phyloP scores from a whole-genome alignment of 2,329 filamentous ascomycete genomes.

The Fusarium sp. region DNA sequence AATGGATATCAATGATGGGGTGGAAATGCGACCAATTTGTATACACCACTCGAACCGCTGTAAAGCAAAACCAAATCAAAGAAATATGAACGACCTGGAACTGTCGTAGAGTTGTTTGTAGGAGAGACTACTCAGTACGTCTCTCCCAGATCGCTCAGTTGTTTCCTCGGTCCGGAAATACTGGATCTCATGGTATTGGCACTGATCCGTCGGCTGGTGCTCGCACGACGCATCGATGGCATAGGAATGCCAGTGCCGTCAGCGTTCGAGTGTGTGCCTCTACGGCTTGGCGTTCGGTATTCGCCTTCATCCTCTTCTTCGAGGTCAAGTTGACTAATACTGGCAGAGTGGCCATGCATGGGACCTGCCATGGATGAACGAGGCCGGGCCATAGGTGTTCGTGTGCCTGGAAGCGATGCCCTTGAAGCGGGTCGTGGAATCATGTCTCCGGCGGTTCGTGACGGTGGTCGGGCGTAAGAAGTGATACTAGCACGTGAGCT shows the following conservation, averaged over 20 bases:
- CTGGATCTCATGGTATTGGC: constrained; percentile 53
- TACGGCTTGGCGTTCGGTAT: constrained; percentile 66
- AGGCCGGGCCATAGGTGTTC: constrained; percentile 77
- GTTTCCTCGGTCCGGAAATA: constrained; percentile 55
- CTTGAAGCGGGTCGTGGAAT: constrained; percentile 74
- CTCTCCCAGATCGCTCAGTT: constrained; percentile 66
- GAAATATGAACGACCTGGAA: constrained; percentile 36
- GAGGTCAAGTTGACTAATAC: constrained; percentile 68
- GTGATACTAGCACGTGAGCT: constrained; percentile 78
- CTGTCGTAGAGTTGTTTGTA: constrained; percentile 13
- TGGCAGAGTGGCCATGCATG: constrained; percentile 69
- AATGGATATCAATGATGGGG: constrained; percentile 43
- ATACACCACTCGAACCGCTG: constrained; percentile 42
- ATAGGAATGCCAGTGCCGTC: constrained; percentile 64
- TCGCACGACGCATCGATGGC: constrained; percentile 60
- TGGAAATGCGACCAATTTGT: constrained; percentile 41
- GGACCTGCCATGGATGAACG: constrained; percentile 78
- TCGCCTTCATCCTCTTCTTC: constrained; percentile 59
- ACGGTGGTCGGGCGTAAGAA: constrained; percentile 67
- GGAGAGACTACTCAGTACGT: constrained; percentile 60
- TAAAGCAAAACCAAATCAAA: constrained; percentile 42
- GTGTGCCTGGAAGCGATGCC: constrained; percentile 69
- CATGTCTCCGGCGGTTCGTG: constrained; percentile 63
- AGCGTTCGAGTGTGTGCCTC: constrained; percentile 65
- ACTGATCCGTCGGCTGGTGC: constrained; percentile 59